Conservation (phyloP, 2,329 filamentous ascomycete genomes). For the Orbilia oligospora region DNA sequence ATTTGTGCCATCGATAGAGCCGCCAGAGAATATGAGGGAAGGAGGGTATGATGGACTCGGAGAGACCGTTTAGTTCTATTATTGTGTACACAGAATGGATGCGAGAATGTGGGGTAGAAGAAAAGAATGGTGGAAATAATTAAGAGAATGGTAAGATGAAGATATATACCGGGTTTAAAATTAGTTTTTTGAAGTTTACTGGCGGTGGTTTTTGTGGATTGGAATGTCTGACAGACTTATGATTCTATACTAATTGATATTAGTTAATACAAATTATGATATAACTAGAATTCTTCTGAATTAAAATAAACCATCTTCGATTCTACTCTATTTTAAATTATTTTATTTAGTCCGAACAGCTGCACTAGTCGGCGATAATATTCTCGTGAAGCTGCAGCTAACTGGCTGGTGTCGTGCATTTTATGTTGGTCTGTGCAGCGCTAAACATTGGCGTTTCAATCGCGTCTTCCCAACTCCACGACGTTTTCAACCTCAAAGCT, state of each 20-base stretch:
- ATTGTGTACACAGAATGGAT: not conserved
- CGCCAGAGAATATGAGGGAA: constrained; percentile 85
- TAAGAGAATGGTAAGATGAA: not conserved
- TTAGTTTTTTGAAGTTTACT: not conserved
- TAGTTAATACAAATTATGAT: not conserved
- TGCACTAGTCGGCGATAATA: too few relatives aligned
- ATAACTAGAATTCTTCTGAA: not conserved
- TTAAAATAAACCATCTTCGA: too few relatives aligned
- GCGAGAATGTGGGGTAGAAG: not conserved
- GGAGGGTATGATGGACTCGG: constrained; percentile 77
- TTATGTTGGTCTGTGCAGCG: not conserved
- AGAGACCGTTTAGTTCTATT: constrained; percentile 40
- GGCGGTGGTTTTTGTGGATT: not conserved
- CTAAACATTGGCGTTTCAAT: constrained; percentile 22
- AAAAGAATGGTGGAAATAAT: too few relatives aligned
- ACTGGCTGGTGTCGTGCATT: too few relatives aligned
- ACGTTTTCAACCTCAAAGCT: not conserved
- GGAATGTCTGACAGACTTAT: not conserved
- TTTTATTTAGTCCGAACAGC: too few relatives aligned
- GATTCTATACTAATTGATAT: too few relatives aligned
- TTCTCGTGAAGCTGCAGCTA: too few relatives aligned
- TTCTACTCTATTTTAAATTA: too few relatives aligned
- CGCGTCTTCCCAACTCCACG: constrained; percentile 36
- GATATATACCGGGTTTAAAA: not conserved
- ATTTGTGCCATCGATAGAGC: constrained; percentile 83